Evolutionary conservation across 257 asterid species (phyloP).

Genomic region (Solanum sejunctum): DNA sequence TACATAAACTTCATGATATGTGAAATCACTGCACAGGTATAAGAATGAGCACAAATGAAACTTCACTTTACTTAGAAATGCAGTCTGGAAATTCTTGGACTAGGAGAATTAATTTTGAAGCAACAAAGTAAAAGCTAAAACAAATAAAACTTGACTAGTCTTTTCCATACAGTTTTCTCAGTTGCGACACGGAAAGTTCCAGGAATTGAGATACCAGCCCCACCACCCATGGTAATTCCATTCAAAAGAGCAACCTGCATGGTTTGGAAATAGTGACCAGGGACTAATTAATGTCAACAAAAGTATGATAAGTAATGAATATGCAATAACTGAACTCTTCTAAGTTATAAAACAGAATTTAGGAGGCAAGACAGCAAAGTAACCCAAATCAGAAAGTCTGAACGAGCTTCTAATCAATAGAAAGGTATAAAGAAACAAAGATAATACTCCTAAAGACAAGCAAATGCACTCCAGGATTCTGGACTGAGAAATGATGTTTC

Average conservation of each 20-base stretch:
- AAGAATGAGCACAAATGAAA: neutral
- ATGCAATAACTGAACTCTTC: neutral
- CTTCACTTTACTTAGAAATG: neutral
- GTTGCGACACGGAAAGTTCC: slow-evolving; percentile 91
- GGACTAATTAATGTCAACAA: neutral
- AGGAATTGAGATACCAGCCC: slow-evolving; percentile 93
- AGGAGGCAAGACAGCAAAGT: neutral
- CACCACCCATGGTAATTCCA: slow-evolving; percentile 99
- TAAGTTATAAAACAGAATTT: neutral
- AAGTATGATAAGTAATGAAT: neutral
- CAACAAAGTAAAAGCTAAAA: neutral
- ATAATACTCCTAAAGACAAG: neutral
- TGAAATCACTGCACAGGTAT: neutral
- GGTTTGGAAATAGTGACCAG: neutral
- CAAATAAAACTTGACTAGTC: neutral
- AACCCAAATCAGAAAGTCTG: neutral
- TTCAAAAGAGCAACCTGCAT: slow-evolving; percentile 86
- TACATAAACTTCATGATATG: neutral
- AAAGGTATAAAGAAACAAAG: neutral
- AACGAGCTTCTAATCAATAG: neutral
- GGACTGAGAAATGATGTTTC: neutral
- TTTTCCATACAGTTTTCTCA: slow-evolving; percentile 68
- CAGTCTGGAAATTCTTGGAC: neutral
- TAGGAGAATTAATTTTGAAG: neutral
- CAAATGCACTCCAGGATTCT: neutral